Conservation (phyloP, 768 basidiomycete genomes). For the Rhodocollybia butyracea region DNA sequence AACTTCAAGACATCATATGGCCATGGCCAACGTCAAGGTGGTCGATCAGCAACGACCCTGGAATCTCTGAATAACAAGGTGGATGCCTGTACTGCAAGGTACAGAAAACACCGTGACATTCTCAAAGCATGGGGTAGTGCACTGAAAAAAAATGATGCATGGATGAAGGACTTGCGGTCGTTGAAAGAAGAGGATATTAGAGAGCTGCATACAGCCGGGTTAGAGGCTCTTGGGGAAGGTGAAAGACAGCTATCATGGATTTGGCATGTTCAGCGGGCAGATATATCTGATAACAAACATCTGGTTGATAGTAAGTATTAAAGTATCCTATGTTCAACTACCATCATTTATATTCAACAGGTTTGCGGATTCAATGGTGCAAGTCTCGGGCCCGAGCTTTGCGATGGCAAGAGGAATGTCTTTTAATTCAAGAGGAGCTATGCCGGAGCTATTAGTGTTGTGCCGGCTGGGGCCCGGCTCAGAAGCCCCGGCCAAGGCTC, state of each 20-base stretch:
- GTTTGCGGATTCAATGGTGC: constrained; percentile 14
- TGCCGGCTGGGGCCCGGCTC: too few relatives aligned
- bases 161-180: not conserved
- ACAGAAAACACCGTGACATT: not conserved
- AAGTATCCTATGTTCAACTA: not conserved
- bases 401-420: constrained; percentile 16
- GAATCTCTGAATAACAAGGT: not conserved
- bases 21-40: not conserved
- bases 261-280: not conserved
- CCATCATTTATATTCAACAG: constrained; percentile 1
- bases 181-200: not conserved
- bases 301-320: not conserved
- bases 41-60: not conserved
- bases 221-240: not conserved
- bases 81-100: not conserved
- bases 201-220: not conserved
- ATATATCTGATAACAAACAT: not conserved
- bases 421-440: constrained; percentile 12
- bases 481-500: too few relatives aligned
- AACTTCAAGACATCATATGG: not conserved
- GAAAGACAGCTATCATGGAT: not conserved
- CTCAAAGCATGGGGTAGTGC: not conserved
- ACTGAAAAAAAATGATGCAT: not conserved
- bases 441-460: too few relatives aligned
- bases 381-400: constrained; percentile 11